phyloP scores from a whole-genome alignment of 2,329 filamentous ascomycete genomes.

The Botrytis elliptica region DNA sequence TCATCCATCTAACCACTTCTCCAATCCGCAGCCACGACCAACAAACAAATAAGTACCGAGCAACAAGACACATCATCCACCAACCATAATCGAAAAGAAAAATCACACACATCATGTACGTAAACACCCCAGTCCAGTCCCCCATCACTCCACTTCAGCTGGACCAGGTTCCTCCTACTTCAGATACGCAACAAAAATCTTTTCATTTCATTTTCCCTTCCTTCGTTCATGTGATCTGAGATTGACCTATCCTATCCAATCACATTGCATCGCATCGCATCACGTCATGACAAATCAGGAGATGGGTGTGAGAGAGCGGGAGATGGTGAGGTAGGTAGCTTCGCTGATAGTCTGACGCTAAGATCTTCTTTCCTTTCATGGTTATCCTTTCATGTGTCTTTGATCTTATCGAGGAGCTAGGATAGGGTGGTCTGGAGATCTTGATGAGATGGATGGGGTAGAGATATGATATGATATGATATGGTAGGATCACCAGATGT shows the following conservation, averaged over 20 bases:
- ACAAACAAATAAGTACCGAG: background rate
- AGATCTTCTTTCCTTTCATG: no score
- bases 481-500: no score
- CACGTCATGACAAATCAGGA: background rate
- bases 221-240: no score
- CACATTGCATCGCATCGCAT: background rate
- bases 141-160: background rate
- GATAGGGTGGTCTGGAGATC: no score
- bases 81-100: background rate
- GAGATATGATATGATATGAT: no score
- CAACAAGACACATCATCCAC: background rate
- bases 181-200: background rate
- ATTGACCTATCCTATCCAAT: background rate
- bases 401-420: no score
- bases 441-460: background rate
- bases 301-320: no score
- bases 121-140: background rate
- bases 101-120: background rate
- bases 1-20: background rate
- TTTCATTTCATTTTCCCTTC: no score
- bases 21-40: rapidly evolving
- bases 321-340: no score
- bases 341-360: no score
- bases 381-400: no score
- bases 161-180: background rate